phyloP scores from a whole-genome alignment of 768 basidiomycete species.

The Sutorius australiensis region DNA sequence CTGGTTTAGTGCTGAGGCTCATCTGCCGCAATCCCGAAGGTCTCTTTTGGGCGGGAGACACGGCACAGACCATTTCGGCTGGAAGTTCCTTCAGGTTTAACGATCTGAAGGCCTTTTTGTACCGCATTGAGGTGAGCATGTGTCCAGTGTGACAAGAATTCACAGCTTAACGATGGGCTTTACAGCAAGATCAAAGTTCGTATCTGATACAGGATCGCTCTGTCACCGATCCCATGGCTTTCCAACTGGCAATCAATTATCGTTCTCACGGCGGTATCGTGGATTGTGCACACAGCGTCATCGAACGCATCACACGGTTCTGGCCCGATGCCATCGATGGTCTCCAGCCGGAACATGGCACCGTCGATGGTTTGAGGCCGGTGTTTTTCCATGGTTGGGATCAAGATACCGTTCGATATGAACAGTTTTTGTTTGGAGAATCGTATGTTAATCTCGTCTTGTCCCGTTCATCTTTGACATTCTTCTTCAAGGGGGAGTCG shows the following conservation, averaged over 20 bases:
- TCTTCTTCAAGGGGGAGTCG: constrained; percentile 36
- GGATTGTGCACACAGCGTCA: constrained; percentile 61
- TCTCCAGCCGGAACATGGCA: constrained; percentile 52
- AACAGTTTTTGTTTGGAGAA: constrained; percentile 55
- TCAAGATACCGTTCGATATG: constrained; percentile 39
- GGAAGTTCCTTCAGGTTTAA: constrained; percentile 72
- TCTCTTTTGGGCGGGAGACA: constrained; percentile 77
- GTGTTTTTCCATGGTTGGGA: constrained; percentile 54
- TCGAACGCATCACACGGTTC: constrained; percentile 56
- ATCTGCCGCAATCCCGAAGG: constrained; percentile 65
- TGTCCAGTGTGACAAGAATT: background rate
- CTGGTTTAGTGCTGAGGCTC: constrained; percentile 49
- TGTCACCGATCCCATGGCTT: constrained; percentile 35
- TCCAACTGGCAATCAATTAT: constrained; percentile 63
- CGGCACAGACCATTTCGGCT: constrained; percentile 71
- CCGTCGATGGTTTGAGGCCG: constrained; percentile 52
- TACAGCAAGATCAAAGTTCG: constrained; percentile 21
- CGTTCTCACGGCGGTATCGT: constrained; percentile 73
- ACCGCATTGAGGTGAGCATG: constrained; percentile 51
- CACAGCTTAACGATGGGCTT: background rate
- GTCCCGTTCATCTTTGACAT: constrained; percentile 6
- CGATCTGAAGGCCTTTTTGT: constrained; percentile 65
- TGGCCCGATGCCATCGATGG: constrained; percentile 65
- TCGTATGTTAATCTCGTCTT: constrained; percentile 32
- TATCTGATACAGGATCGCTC: constrained; percentile 11